Evolutionary conservation across 2,329 filamentous ascomycete species (phyloP).

Genomic region (Neopestalotiopsis sp.): DNA sequence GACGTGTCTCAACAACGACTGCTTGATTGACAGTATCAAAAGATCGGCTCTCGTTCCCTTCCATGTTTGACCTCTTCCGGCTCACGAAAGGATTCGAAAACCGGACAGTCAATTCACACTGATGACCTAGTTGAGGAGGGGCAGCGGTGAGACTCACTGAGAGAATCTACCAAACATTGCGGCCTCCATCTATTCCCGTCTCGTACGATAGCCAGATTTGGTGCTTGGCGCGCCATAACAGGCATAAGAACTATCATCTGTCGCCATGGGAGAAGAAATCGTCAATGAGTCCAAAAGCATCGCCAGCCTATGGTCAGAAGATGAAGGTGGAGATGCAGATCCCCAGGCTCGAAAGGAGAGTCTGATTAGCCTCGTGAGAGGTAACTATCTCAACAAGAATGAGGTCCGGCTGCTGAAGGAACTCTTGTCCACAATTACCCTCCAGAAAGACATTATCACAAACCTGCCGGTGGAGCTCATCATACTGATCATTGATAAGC

Average conservation of each 20-base stretch:
- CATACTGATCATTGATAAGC: neutral
- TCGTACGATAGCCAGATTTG: too few relatives aligned
- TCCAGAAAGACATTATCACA: slow-evolving; percentile 15
- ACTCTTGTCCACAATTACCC: slow-evolving; percentile 2
- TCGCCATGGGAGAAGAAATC: neutral
- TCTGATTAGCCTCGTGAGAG: neutral
- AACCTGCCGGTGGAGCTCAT: slow-evolving; percentile 16
- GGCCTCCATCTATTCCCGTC: too few relatives aligned
- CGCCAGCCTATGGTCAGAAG: neutral
- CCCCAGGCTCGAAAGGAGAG: neutral
- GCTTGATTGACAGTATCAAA: too few relatives aligned
- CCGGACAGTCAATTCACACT: too few relatives aligned
- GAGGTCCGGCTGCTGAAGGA: slow-evolving; percentile 15
- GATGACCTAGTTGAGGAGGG: too few relatives aligned
- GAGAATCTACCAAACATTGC: too few relatives aligned
- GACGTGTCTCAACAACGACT: too few relatives aligned
- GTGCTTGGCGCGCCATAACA: neutral
- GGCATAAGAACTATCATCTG: neutral
- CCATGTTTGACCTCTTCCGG: too few relatives aligned
- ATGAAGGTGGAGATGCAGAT: neutral
- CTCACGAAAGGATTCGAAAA: too few relatives aligned
- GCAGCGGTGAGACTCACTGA: too few relatives aligned
- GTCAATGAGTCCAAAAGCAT: neutral
- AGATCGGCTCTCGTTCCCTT: too few relatives aligned
- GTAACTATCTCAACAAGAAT: slow-evolving; percentile 1